Conservation (phyloP, 2,329 filamentous ascomycete genomes). For the Tetracladium maxilliforme region DNA sequence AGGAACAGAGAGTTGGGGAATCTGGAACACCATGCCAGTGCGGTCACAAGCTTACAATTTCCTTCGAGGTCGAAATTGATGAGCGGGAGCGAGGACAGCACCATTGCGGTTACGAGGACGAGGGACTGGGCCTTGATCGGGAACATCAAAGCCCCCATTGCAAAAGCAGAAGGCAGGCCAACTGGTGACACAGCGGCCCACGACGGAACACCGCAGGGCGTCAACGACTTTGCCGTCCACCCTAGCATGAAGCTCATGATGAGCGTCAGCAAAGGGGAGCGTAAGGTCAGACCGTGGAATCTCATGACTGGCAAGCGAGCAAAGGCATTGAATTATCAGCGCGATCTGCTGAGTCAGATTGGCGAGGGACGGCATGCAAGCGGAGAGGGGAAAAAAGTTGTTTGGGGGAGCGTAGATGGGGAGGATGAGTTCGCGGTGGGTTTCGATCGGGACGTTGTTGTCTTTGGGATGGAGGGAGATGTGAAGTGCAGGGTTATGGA, state of each 20-base stretch:
- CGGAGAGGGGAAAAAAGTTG: slow-evolving; percentile 70
- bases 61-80: slow-evolving; percentile 79
- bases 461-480: slow-evolving; percentile 80
- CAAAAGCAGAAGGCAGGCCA: slow-evolving; percentile 65
- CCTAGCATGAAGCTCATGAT: slow-evolving; percentile 96
- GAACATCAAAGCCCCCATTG: slow-evolving; percentile 76
- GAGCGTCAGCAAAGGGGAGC: slow-evolving; percentile 78
- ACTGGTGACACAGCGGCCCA: slow-evolving; percentile 80
- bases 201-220: slow-evolving; percentile 68
- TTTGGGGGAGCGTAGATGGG: slow-evolving; percentile 58
- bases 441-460: slow-evolving; percentile 72
- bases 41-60: slow-evolving; percentile 67
- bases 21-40: slow-evolving; percentile 73
- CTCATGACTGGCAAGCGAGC: slow-evolving; percentile 93
- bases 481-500: slow-evolving; percentile 62
- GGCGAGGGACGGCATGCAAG: slow-evolving; percentile 64
- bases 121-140: slow-evolving; percentile 83
- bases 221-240: slow-evolving; percentile 92
- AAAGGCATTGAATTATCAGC: slow-evolving; percentile 74
- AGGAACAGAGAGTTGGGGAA: slow-evolving; percentile 81
- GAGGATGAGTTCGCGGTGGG: slow-evolving; percentile 82
- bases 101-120: slow-evolving; percentile 73
- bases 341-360: slow-evolving; percentile 55
- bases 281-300: slow-evolving; percentile 90
- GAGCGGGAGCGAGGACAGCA: slow-evolving; percentile 80